Evolutionary conservation across 805 yeast species (phyloP), one percentile per base, ranked within the genome.

Genomic region (Metschnikowia picachoensis): DNA sequence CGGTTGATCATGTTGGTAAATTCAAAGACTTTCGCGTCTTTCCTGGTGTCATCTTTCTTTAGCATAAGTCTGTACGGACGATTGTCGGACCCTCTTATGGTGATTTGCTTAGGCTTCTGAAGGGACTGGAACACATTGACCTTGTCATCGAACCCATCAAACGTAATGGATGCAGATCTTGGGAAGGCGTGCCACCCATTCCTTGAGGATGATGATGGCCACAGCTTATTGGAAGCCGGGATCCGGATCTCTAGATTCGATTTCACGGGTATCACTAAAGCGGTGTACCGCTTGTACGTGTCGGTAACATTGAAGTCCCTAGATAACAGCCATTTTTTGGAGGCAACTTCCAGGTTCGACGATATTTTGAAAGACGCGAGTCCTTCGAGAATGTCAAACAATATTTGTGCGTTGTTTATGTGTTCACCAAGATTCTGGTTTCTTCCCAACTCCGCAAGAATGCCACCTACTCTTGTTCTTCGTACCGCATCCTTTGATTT

Each of bases 21-120:
- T 56, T 95, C 94, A n/a, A 90, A 86, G 43, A 92, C 79, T 56
- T 95, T 86, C 4, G 96, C 94, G 70, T 95, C 99, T 60, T 95
- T 95, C 52, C 98, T 71, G 15, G 95, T 83, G 67, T 94, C 99
- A 65, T 94, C 99, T 51, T 82, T 78, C 60, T 94, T 94, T 56
- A 95, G 83, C 67, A 94, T 74, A 13, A 94, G 74, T 15, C 84
- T 77, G 60, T 91, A 91, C 1, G 70, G 63, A n/a, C 67, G 66
- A 8, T 92, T 91, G 65, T 92, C 87, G 2, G 87, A 80, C 0
- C 98, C 99, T 34, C 79, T 64, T 3, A 92, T 68, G 12, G 79
- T 79, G 8, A 94, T 69, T 52, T 87, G 83, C 55, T 88, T 79
- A 0, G 99, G 99, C 67, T 79, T 82, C 63, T 91, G 97, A 66